These are phyloP conservation scores for Apiospora saccharicola DNA, from an alignment of 2,329 filamentous ascomycete species.

Conservation along the genomic window DNA sequence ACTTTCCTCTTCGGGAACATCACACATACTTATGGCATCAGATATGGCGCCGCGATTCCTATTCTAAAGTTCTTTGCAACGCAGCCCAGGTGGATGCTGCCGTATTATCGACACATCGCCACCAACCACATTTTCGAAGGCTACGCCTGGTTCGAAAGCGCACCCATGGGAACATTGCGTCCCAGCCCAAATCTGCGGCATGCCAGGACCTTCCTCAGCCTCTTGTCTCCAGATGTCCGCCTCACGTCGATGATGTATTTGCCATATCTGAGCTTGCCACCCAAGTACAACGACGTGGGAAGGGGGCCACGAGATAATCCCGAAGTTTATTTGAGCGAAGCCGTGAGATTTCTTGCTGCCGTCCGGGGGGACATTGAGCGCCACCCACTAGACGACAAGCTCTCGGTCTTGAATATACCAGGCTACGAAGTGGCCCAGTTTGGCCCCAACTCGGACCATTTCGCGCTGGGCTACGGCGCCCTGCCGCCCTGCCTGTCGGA, in stretches of 20 bases:
- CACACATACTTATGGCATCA: background rate
- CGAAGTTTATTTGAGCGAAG: too few species aligned
- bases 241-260: background rate
- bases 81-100: background rate
- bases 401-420: background rate
- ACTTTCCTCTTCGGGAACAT: background rate
- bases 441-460: background rate
- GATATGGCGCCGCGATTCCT: background rate
- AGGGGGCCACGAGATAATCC: too few species aligned
- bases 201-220: background rate
- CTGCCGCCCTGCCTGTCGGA: background rate
- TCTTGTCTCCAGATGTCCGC: background rate
- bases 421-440: background rate
- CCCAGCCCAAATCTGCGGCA: background rate
- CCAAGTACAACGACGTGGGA: background rate
- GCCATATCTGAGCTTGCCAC: background rate
- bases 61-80: background rate
- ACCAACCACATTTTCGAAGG: too few species aligned
- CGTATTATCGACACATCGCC: background rate
- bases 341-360: too few species aligned
- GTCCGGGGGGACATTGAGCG: background rate
- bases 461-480: background rate
- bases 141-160: too few species aligned
- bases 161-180: too few species aligned
- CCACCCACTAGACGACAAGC: background rate